Conservation (phyloP, 2,329 filamentous ascomycete species). For the Colletotrichum tofieldiae region DNA sequence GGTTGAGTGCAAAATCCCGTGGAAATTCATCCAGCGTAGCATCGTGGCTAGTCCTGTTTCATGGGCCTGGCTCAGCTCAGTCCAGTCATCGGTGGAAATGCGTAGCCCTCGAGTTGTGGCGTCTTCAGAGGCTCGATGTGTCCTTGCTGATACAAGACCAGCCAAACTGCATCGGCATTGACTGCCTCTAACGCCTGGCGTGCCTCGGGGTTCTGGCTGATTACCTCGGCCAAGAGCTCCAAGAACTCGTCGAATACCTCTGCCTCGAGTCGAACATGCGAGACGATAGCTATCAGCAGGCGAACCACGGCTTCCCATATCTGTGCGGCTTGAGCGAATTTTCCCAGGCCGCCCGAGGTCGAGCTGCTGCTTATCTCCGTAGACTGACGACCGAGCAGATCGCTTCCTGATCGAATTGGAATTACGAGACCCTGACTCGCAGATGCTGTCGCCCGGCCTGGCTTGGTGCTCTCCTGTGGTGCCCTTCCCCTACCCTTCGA, state of each 20-base stretch:
- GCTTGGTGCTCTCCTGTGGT: slow-evolving; percentile 3
- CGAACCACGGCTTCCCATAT: slow-evolving; percentile 75
- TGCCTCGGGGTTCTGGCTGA: slow-evolving; percentile 64
- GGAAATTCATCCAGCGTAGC: not conserved
- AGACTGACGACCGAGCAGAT: slow-evolving; percentile 45
- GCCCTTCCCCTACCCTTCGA: slow-evolving; percentile 14
- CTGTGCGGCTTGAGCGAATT: slow-evolving; percentile 74
- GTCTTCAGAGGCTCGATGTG: slow-evolving; percentile 53
- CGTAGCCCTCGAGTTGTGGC: slow-evolving; percentile 61
- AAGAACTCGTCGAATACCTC: slow-evolving; percentile 81
- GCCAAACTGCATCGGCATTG: slow-evolving; percentile 85
- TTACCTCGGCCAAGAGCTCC: slow-evolving; percentile 70
- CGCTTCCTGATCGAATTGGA: slow-evolving; percentile 47
- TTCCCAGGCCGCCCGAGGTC: slow-evolving; percentile 61
- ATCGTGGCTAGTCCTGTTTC: not conserved
- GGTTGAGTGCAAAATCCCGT: too few species aligned
- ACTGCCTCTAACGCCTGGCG: slow-evolving; percentile 72
- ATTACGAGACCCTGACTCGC: slow-evolving; percentile 46
- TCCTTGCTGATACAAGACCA: slow-evolving; percentile 69
- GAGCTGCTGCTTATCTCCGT: not conserved
- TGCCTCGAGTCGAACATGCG: slow-evolving; percentile 76
- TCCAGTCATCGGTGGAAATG: slow-evolving; percentile 51
- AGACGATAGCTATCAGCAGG: slow-evolving; percentile 74
- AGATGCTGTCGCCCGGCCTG: not conserved
- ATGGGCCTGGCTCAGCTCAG: slow-evolving; percentile 10